Base-by-base conservation (phyloP, 2,329 filamentous ascomycete species). In the Orbilia oligospora region DNA sequence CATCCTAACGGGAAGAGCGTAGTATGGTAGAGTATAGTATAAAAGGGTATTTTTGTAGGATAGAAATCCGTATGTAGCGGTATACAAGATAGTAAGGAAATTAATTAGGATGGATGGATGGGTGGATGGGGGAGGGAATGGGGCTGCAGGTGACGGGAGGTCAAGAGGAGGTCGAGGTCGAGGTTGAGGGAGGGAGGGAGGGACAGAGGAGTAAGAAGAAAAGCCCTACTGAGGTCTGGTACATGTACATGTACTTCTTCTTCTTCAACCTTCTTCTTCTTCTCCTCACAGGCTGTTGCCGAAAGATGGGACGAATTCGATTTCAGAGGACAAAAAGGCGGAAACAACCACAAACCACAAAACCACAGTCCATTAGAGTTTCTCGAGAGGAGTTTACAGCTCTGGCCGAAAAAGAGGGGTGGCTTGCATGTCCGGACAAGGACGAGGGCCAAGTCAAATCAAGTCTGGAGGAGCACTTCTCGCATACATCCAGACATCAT, bases 251-350 rank as follows among this genome's bases (percentile, higher is more conserved):
- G 44, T 16, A 46, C 44, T 18, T 18, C n/a, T 46, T 53, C 36
- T 61, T n/a, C n/a, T n/a, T n/a, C n/a, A n/a, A n/a, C n/a, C n/a
- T n/a, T n/a, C n/a, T n/a, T n/a, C n/a, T n/a, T n/a, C n/a, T n/a
- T n/a, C n/a, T n/a, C n/a, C n/a, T n/a, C n/a, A n/a, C n/a, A n/a
- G 22, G 48, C 22, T 51, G 30, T 63, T 73, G 24, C 48, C 61
- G 46, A 78, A 78, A 78, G 75, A 78, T 78, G 75, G 75, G 75
- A 78, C 46, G 75, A 78, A 76, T 53, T 67, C 46, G 63, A 38
- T 36, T 22, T 44, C 20, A 69, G 22, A 41, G 33, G 64, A 61
- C 49, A 63, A 48, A n/a, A 55, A 18, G 33, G 36, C 61, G 33
- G 46, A 53, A 56, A 76, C 30, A n/a, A 56, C 53, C 53, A 65